Evolutionary conservation across 345 rosid genomes (phyloP).

Genomic region (Acer saccharum): DNA sequence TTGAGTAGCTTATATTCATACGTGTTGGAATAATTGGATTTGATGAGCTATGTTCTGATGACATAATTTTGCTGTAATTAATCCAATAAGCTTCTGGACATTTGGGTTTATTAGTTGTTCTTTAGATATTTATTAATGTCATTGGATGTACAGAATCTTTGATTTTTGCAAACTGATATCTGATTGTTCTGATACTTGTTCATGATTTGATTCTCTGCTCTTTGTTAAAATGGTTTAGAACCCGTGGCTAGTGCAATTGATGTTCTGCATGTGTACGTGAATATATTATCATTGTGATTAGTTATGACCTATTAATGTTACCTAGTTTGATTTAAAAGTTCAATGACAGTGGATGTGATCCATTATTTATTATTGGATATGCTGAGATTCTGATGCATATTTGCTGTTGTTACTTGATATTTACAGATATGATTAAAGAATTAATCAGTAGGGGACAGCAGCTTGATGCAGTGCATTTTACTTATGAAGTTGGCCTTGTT

Average conservation of each 20-base stretch:
- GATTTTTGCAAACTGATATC: neutral
- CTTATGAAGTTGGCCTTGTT: constrained; percentile 90
- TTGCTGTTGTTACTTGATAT: constrained; percentile 16
- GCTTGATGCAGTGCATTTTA: constrained; percentile 98
- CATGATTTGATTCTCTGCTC: neutral
- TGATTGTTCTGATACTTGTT: neutral
- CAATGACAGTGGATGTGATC: neutral
- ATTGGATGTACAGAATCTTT: neutral
- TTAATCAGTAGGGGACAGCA: constrained; percentile 90
- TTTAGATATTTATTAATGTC: neutral
- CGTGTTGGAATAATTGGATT: neutral
- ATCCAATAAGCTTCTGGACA: neutral
- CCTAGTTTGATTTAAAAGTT: neutral
- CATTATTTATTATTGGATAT: neutral
- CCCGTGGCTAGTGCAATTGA: neutral
- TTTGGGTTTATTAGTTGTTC: neutral
- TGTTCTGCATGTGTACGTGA: neutral
- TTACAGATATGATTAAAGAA: constrained; percentile 83
- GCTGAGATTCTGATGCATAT: constrained; percentile 1
- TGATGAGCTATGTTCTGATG: neutral
- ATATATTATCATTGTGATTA: too few relatives aligned
- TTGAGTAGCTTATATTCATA: neutral
- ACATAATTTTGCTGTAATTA: too few relatives aligned
- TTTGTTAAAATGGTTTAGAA: neutral
- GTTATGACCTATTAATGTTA: neutral